Evolutionary conservation across 345 rosid species (phyloP), one percentile per base, ranked within the genome.

Genomic region (Cardamine resedifolia): DNA sequence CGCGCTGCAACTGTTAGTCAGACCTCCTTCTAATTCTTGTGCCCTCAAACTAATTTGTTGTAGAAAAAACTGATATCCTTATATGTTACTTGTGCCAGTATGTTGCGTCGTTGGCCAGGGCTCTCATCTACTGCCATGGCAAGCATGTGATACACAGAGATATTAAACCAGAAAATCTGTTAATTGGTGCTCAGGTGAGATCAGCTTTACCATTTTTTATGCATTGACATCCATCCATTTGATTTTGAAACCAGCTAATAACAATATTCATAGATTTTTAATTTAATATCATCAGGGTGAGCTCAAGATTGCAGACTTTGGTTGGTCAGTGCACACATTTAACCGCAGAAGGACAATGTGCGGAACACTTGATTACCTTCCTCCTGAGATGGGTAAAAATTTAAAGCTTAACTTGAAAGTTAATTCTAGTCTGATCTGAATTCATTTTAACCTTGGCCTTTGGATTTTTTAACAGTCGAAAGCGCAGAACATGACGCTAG

Each of bases 241-340:
- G 63, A 15, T 62, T 58, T 10, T 63, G 18, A 36, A 15, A 55
- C 48, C 30, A 19, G 60, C 57, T n/a, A 33, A 34, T 0, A 31
- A 3, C 4, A 8, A 0, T n/a, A 9, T 43, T 52, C 21, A 31
- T 64, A 9, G 41, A 26, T 58, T 71, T 63, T 20, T 18, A 33
- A 66, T 36, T 18, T 45, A 18, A 19, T n/a, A n/a, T n/a, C 62
- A 5, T 66, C 82, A 92, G 99, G 99, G 99, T 58, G 99, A 96
- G 77, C 97, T 92, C 45, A 96, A 96, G 86, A 96, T 96, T 78
- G 98, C 99, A 15, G 99, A 96, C 60, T 96, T 96, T 80, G 99
- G 98, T 62, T 96, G 98, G 99, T 96, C 99, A 0, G 99, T 96
- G 19, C 98, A 96, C 80, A 96, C 98, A 26, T 92, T 96, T 78